Conservation (phyloP, 305 asterid genomes). For the Fraxinus platypoda region DNA sequence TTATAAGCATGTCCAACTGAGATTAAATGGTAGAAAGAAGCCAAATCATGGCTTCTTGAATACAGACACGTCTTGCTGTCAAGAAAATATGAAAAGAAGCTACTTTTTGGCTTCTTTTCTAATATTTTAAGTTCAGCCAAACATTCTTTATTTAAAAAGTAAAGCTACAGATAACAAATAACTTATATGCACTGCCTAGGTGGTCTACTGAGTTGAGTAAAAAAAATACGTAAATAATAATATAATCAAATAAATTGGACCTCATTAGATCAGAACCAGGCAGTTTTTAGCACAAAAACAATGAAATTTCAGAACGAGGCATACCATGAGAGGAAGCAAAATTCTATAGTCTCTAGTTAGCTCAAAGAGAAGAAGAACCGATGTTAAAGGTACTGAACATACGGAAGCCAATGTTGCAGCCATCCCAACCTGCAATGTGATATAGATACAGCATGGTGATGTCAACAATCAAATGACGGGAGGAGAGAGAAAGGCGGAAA, state of each 20-base stretch:
- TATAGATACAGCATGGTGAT: conserved; percentile 16
- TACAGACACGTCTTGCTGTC: neutral
- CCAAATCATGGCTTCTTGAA: neutral
- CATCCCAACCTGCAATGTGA: conserved; percentile 85
- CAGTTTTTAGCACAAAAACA: conserved; percentile 18
- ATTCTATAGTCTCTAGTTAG: conserved; percentile 93
- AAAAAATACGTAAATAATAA: neutral
- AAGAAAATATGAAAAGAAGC: neutral
- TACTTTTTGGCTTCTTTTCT: neutral
- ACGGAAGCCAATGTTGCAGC: conserved; percentile 99
- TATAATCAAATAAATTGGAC: conserved; percentile 14
- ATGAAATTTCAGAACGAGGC: conserved; percentile 18
- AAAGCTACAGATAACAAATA: neutral
- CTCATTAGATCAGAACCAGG: conserved; percentile 6
- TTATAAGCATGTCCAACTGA: neutral
- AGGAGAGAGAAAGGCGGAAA: conserved; percentile 6
- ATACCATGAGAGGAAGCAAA: conserved; percentile 96
- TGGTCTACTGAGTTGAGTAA: neutral
- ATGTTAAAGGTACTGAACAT: conserved; percentile 94
- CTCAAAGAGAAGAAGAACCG: conserved; percentile 92
- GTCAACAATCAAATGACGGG: neutral
- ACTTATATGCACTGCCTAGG: neutral
- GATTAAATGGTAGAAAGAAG: neutral
- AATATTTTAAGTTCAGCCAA: neutral
- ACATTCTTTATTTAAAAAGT: neutral